Conservation (phyloP, 2,329 filamentous ascomycete genomes). For the Diaporthe batatas region DNA sequence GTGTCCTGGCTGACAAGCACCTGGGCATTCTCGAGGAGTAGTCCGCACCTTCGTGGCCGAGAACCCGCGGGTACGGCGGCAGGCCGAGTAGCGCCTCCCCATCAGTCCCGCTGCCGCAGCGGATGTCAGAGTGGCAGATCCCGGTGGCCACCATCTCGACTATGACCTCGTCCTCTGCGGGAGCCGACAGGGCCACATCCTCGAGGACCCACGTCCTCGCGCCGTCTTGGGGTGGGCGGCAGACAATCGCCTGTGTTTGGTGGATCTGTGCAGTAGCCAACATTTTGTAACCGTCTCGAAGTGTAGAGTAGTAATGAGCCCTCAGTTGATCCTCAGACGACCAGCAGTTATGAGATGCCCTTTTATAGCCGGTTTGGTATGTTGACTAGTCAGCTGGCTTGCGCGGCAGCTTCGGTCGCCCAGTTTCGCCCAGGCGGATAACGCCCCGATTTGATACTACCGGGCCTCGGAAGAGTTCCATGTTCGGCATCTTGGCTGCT, state of each 20-base stretch:
- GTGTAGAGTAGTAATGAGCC: no score
- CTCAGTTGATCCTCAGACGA: background rate
- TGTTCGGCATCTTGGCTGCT: background rate
- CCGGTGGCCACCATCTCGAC: slow-evolving; percentile 1
- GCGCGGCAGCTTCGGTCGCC: slow-evolving; percentile 3
- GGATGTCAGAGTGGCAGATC: slow-evolving; percentile 6
- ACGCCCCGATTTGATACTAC: background rate
- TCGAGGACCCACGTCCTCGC: slow-evolving; percentile 7
- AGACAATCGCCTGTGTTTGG: slow-evolving; percentile 11
- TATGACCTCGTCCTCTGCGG: background rate
- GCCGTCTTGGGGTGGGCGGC: slow-evolving; percentile 5
- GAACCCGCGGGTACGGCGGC: slow-evolving; percentile 1
- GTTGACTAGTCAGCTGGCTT: slow-evolving; percentile 14
- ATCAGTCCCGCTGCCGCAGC: slow-evolving; percentile 1
- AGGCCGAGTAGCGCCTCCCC: background rate
- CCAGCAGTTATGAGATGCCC: background rate
- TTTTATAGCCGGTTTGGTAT: background rate
- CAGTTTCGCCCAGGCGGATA: background rate
- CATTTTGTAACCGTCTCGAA: background rate
- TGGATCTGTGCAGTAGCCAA: background rate
- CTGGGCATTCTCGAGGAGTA: background rate
- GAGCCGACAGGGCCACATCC: background rate
- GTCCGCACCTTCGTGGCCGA: background rate
- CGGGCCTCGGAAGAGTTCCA: background rate
- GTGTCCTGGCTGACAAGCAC: no score